Evolutionary conservation across 75 land plant genomes (phyloP), one percentile per base, ranked within the genome.

Genomic region (Sequoia sempervirens): DNA sequence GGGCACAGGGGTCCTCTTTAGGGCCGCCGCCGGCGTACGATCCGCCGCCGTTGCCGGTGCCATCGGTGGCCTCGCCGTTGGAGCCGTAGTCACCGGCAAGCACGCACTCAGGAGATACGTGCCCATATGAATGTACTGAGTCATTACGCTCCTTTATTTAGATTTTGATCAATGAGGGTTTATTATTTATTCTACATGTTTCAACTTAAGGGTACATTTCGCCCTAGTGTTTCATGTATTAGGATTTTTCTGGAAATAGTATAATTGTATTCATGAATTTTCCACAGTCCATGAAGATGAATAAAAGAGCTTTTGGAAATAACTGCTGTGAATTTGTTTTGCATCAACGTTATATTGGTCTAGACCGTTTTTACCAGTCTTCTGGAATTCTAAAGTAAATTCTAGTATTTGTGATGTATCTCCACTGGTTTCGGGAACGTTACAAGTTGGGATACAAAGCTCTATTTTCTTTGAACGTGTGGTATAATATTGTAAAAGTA

Each of bases 1-100:
- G 45, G 95, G 95, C 13, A 96, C 98, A 6, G 98, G 97, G 1
- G 93, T 91, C 0, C 80, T 95, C 36, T 96, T 85, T 74, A 88
- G 85, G 89, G 97, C 95, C 4, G 95, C 97, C 14, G 88, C 93
- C 2, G 98, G 98, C 3, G 87, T 91, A 1, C 79, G 98, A 53
- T 91, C 95, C 1, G 98, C 98, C 4, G 98, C 93, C 30, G 88
- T 96, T 13, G 97, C 98, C 1, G 98, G 97, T 2, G 98, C 98
- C 5, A 88, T 94, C 5, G 98, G 98, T 20, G 97, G 96, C 4
- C 82, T 95, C 53, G 90, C 91, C 1, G 98, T 90, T 0, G 95
- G 89, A 6, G 92, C 87, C 26, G 86, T 88, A 0, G 91, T 91
- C 12, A 94, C 89, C 1, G 97, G 92, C 41, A 94, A 93, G 91